Conservation (phyloP, 495 filamentous ascomycete species). For the Hamigera avellanea region DNA sequence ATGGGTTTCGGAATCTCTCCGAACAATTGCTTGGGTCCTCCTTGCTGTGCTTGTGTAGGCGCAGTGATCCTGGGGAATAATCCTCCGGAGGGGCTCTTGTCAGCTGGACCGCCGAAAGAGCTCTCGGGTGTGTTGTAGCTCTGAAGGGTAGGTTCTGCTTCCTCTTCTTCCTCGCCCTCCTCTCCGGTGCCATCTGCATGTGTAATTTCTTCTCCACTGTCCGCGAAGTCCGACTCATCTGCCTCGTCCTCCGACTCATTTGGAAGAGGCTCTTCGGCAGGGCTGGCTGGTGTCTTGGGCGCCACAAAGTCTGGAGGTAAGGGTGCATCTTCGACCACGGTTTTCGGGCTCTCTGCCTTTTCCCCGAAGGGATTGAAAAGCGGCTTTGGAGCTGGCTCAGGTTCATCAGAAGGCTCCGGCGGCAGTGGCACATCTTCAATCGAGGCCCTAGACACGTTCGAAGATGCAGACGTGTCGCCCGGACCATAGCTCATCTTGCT, state of each 20-base stretch:
- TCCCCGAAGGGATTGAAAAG: slow-evolving; percentile 48
- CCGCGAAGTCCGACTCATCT: slow-evolving; percentile 20
- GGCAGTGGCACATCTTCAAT: slow-evolving; percentile 34
- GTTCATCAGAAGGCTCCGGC: slow-evolving; percentile 13
- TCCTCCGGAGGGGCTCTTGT: slow-evolving; percentile 26
- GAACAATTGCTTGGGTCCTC: slow-evolving; percentile 39
- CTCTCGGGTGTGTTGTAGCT: slow-evolving; percentile 51
- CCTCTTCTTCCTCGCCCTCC: slow-evolving; percentile 27
- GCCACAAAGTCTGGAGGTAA: slow-evolving; percentile 26
- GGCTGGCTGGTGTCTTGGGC: slow-evolving; percentile 15
- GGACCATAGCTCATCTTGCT: slow-evolving; percentile 53
- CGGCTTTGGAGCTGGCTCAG: slow-evolving; percentile 15
- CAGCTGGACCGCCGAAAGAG: slow-evolving; percentile 44
- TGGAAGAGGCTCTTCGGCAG: slow-evolving; percentile 15
- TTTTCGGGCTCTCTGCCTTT: slow-evolving; percentile 13
- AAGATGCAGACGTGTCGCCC: slow-evolving; percentile 59
- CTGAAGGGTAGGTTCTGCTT: slow-evolving; percentile 22
- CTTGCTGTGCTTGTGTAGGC: slow-evolving; percentile 8
- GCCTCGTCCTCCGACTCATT: slow-evolving; percentile 19
- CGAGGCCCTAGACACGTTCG: slow-evolving; percentile 40
- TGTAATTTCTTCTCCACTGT: slow-evolving; percentile 24
- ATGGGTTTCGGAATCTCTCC: slow-evolving; percentile 50
- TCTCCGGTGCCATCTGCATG: slow-evolving; percentile 47
- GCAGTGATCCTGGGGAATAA: slow-evolving; percentile 29
- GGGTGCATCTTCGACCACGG: slow-evolving; percentile 18